Percentiles rank a stretch among this genome's conserved stretches.
Conservation (phyloP, 1,284 basidiomycete species). For the Ustilago sp. region DNA sequence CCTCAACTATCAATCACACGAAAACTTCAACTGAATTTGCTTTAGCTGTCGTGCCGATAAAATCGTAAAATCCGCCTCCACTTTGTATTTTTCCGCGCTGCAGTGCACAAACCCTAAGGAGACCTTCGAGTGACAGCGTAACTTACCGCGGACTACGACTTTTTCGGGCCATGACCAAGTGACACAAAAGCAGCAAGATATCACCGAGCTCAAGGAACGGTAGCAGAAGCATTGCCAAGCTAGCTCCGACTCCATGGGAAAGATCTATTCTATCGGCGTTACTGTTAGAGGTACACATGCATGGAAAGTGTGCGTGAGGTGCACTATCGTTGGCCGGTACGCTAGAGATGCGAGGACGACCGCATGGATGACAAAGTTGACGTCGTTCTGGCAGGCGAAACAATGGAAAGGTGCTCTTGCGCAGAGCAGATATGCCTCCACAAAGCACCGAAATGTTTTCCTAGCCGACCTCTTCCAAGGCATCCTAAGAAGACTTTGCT, state of each 20-base stretch:
- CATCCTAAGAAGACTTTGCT: background rate
- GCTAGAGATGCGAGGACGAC: background rate
- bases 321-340: background rate
- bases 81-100: background rate
- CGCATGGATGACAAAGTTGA: background rate
- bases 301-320: background rate
- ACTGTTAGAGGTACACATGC: background rate
- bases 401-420: background rate
- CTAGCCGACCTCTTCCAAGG: background rate
- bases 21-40: too few relatives aligned
- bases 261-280: background rate
- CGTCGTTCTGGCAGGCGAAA: too few relatives aligned
- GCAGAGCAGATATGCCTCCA: background rate
- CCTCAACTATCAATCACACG: too few relatives aligned
- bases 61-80: slow-evolving; percentile 26
- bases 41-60: background rate
- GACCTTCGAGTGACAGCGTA: too few relatives aligned
- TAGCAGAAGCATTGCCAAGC: background rate
- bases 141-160: slow-evolving; percentile 6
- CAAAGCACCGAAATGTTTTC: background rate
- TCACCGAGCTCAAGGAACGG: background rate
- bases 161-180: background rate
- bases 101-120: background rate
- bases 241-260: background rate
- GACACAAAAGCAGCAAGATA: background rate